A percentile compares a stretch with the other conserved stretches of the same genome.
Conservation (phyloP, 106 monocot genomes). For the Dendrobium nobile region DNA sequence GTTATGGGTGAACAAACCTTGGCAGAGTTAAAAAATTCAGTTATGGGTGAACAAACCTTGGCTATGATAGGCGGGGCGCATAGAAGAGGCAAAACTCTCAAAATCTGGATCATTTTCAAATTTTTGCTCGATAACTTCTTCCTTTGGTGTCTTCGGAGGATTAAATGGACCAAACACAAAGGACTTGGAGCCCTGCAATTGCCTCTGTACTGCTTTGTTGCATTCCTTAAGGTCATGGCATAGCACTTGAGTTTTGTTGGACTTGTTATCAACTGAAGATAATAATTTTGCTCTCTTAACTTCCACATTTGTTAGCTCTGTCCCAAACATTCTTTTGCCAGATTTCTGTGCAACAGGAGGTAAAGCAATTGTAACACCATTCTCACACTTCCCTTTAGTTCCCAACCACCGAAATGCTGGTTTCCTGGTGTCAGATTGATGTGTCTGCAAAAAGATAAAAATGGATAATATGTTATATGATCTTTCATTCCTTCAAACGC, state of each 20-base stretch:
- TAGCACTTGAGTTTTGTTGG: constrained; percentile 16
- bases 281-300: constrained; percentile 31
- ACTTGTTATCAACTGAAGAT: constrained; percentile 29
- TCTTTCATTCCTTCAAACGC: background rate
- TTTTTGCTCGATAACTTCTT: constrained; percentile 8
- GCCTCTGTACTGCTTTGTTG: constrained; percentile 57
- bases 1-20: constrained; percentile 38
- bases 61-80: constrained; percentile 73
- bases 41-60: constrained; percentile 42
- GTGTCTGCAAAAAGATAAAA: constrained; percentile 43
- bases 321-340: constrained; percentile 74
- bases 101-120: constrained; percentile 29
- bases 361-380: constrained; percentile 29
- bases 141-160: constrained; percentile 20
- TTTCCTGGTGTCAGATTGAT: constrained; percentile 64
- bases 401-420: constrained; percentile 95
- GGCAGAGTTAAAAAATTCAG: too few species aligned
- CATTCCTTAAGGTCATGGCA: constrained; percentile 36
- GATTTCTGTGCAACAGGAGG: constrained; percentile 17
- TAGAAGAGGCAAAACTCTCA: constrained; percentile 59
- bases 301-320: constrained; percentile 70
- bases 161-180: constrained; percentile 81
- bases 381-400: constrained; percentile 23
- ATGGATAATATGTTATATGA: background rate
- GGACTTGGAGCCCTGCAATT: constrained; percentile 35